Percentiles rank a stretch among this genome's conserved stretches.
Conservation (phyloP, 1,284 basidiomycete species). For the Naganishia sp. region DNA sequence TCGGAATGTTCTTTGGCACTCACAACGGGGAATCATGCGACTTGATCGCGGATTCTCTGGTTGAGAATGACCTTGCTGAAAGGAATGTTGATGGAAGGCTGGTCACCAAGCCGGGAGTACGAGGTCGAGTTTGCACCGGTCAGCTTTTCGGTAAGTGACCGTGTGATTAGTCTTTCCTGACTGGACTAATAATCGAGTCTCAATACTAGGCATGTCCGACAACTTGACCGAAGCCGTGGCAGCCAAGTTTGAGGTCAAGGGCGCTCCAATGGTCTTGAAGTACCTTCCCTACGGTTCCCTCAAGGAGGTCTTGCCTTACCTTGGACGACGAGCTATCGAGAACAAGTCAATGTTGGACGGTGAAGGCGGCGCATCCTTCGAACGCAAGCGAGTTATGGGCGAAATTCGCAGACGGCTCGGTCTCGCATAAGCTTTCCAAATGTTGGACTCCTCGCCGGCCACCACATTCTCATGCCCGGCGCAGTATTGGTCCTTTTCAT, state of each 20-base stretch:
- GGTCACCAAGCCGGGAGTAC: constrained; percentile 53
- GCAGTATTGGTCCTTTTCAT: neutral
- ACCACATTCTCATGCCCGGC: neutral
- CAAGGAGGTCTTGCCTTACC: constrained; percentile 68
- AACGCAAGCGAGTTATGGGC: constrained; percentile 60
- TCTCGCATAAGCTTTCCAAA: neutral
- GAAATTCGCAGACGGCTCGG: constrained; percentile 60
- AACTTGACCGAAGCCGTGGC: constrained; percentile 72
- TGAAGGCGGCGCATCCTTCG: constrained; percentile 61
- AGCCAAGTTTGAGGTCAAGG: constrained; percentile 58
- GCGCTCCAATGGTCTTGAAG: constrained; percentile 73
- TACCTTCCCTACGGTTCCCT: constrained; percentile 82
- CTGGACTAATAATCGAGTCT: neutral
- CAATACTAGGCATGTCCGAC: constrained; percentile 73
- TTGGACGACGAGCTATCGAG: constrained; percentile 73
- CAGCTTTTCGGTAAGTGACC: constrained; percentile 74
- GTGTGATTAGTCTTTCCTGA: neutral
- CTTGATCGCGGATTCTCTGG: constrained; percentile 65
- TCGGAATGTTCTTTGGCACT: constrained; percentile 80
- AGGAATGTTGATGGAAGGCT: constrained; percentile 20
- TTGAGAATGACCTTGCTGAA: constrained; percentile 61
- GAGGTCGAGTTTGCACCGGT: constrained; percentile 71
- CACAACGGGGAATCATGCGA: constrained; percentile 74
- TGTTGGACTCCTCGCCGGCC: neutral
- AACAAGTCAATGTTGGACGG: constrained; percentile 68